Evolutionary conservation across 495 filamentous ascomycete genomes (phyloP).

Genomic region (Talaromyces adpressus): DNA sequence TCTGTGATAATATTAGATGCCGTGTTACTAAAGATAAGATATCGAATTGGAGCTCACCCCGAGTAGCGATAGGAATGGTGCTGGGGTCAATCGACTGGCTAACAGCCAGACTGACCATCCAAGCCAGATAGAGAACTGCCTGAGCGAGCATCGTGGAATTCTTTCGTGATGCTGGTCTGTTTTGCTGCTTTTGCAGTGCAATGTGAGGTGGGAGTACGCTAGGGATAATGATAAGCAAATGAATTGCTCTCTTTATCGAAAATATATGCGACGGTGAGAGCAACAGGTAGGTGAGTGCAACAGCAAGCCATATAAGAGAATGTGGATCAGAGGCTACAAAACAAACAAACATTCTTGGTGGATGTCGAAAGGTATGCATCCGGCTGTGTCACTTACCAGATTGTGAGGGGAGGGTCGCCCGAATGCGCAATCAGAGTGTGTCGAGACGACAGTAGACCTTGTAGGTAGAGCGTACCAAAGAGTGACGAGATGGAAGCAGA

Average conservation of each 20-base stretch:
- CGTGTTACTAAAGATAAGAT: neutral
- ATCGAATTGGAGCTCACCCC: constrained; percentile 25
- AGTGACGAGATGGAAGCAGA: constrained; percentile 1
- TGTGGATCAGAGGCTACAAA: neutral
- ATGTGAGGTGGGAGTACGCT: neutral
- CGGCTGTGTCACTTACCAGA: neutral
- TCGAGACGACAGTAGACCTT: neutral
- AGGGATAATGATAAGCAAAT: neutral
- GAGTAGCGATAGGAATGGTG: constrained; percentile 42
- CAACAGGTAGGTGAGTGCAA: constrained; percentile 2
- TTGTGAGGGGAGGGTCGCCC: neutral
- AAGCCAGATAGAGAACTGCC: constrained; percentile 23
- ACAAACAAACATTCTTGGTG: neutral
- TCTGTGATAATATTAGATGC: constrained; percentile 29
- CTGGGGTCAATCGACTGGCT: constrained; percentile 54
- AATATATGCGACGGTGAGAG: constrained; percentile 1
- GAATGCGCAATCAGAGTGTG: neutral
- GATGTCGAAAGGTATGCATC: neutral
- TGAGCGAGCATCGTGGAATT: constrained; percentile 20
- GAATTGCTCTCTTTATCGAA: neutral
- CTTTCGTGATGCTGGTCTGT: neutral
- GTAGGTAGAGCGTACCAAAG: neutral
- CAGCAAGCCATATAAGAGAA: neutral
- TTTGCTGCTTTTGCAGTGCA: neutral
- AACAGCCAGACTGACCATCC: constrained; percentile 25